These are phyloP conservation scores for Metarhizium brunneum DNA, from an alignment of 2,329 filamentous ascomycete species.

Conservation along the genomic window DNA sequence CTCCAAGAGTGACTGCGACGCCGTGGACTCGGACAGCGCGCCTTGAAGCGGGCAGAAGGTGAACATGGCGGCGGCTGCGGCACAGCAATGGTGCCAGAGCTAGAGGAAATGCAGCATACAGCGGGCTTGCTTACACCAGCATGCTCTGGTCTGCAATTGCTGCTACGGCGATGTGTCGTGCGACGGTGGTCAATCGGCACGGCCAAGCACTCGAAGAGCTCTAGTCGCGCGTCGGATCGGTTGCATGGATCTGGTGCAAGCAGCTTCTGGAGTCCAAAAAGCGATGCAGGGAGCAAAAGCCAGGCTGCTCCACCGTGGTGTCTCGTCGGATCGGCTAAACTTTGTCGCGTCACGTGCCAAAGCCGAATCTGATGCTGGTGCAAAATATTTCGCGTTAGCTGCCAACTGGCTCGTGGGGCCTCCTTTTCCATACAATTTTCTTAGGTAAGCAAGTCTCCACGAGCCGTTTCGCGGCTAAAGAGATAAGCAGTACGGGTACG, in stretches of 20 bases:
- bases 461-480: too few relatives aligned
- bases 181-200: too few relatives aligned
- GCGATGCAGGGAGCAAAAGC: too few relatives aligned
- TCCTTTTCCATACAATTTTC: too few relatives aligned
- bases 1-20: slow-evolving; percentile 91
- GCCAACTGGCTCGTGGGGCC: too few relatives aligned
- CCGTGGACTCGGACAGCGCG: slow-evolving; percentile 76
- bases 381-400: too few relatives aligned
- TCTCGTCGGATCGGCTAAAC: background rate
- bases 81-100: background rate
- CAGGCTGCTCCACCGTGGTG: background rate
- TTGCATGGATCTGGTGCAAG: background rate
- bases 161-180: background rate
- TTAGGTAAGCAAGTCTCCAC: too few relatives aligned
- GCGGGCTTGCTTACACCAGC: background rate
- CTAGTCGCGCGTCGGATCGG: background rate
- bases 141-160: background rate
- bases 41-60: slow-evolving; percentile 89
- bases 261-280: background rate
- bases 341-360: background rate
- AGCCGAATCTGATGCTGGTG: too few relatives aligned
- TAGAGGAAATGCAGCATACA: background rate
- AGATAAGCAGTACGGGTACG: too few relatives aligned
- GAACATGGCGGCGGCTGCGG: slow-evolving; percentile 61
- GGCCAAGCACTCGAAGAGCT: background rate